A percentile compares a stretch with the other conserved stretches of the same genome.
These are phyloP conservation scores for Termitomyces sp. DNA, from an alignment of 768 basidiomycete genomes.

Conservation along the genomic window DNA sequence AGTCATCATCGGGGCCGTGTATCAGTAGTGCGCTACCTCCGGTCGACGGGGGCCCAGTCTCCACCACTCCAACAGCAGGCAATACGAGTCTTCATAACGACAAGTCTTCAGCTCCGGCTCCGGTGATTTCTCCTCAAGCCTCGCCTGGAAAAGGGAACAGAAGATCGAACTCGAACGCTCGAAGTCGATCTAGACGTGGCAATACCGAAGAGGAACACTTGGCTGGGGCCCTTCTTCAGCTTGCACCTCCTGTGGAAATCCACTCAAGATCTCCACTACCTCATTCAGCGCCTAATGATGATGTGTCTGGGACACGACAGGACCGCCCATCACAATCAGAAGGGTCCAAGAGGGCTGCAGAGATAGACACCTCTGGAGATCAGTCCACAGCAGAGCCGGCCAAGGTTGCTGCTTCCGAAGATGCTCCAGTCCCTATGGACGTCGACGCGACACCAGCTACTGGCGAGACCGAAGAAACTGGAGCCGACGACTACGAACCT, in stretches of 20 bases:
- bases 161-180: not conserved
- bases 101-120: not conserved
- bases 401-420: not conserved
- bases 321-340: not conserved
- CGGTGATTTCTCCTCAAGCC: not conserved
- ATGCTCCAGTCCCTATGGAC: not conserved
- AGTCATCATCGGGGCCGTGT: not conserved
- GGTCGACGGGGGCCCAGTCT: not conserved
- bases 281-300: not conserved
- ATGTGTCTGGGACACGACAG: not conserved
- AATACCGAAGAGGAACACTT: not conserved
- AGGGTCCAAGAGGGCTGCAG: not conserved
- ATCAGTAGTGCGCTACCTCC: not conserved
- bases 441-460: not conserved
- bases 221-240: conserved; percentile 5
- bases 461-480: not conserved
- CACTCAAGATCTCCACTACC: not conserved
- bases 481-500: not conserved
- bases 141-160: not conserved
- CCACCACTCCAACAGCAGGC: not conserved
- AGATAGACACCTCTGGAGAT: not conserved
- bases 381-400: not conserved
- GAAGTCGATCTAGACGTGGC: not conserved
- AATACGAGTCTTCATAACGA: not conserved
- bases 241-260: conserved; percentile 10